These are phyloP conservation scores for Primulina tabacum DNA, from an alignment of 257 asterid species.

Conservation along the genomic window DNA sequence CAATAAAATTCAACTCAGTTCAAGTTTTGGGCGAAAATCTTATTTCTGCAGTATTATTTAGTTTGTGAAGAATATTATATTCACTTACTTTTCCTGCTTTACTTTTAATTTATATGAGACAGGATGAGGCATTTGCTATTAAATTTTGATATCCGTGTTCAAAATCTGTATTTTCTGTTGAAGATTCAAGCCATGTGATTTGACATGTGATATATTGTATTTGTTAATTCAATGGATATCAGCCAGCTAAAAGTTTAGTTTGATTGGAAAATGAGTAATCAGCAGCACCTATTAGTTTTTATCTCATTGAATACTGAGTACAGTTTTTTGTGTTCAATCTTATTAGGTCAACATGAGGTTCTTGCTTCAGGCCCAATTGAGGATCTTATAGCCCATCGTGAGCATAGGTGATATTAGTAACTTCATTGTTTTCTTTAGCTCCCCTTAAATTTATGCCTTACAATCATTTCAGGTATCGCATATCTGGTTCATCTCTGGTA, in stretches of 20 bases:
- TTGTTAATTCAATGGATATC: not conserved
- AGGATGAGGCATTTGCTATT: constrained; percentile 18
- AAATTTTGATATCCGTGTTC: not conserved
- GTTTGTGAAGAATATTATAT: not conserved
- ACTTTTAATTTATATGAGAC: constrained; percentile 18
- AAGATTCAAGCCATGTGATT: constrained; percentile 12
- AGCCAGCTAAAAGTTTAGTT: not conserved
- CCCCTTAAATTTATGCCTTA: constrained; percentile 19
- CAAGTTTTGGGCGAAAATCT: not conserved
- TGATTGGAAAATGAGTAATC: constrained; percentile 4
- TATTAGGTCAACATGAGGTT: constrained; percentile 88
- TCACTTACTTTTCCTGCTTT: not conserved
- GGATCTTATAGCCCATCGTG: constrained; percentile 99
- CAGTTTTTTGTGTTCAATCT: constrained; percentile 18
- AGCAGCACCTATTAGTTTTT: constrained; percentile 11
- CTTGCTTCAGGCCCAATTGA: constrained; percentile 98
- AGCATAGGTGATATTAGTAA: constrained; percentile 66
- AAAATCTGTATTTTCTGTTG: not conserved
- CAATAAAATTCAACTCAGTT: not conserved
- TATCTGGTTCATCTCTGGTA: constrained; percentile 89
- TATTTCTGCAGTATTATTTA: not conserved
- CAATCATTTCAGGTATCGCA: constrained; percentile 70
- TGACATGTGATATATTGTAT: constrained; percentile 17
- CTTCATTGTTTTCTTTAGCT: constrained; percentile 15
- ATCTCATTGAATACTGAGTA: constrained; percentile 15